Percentiles rank a stretch among this genome's conserved stretches.
Conservation (phyloP, 306 rosid genomes). For the Carpinus viminea region DNA sequence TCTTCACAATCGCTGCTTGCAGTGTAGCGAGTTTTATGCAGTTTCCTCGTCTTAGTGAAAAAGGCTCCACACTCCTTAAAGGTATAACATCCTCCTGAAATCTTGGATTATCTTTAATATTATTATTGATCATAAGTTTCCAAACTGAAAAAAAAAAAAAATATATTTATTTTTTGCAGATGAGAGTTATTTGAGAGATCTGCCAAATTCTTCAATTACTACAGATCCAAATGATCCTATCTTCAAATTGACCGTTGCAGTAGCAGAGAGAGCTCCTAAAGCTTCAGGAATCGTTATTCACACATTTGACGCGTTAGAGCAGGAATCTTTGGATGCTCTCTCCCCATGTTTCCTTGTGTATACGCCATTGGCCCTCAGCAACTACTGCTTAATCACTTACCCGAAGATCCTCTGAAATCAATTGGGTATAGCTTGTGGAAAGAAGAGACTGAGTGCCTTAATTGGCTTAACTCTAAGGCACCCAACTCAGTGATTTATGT, state of each 20-base stretch:
- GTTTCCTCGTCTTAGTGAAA: neutral
- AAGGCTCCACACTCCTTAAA: conserved; percentile 16
- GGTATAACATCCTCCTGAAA: neutral
- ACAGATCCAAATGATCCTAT: neutral
- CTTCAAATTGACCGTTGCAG: neutral
- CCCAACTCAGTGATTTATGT: conserved; percentile 19
- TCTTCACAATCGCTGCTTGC: conserved; percentile 2
- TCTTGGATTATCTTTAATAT: neutral
- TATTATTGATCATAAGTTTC: neutral
- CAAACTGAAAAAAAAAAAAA: neutral
- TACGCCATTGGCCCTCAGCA: conserved; percentile 23
- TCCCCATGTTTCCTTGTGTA: neutral
- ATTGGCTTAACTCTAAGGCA: conserved; percentile 16
- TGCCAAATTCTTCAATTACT: neutral
- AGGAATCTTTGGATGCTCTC: conserved; percentile 10
- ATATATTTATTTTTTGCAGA: neutral
- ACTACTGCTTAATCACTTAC: neutral
- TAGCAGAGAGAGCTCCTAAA: neutral
- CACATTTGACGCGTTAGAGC: conserved; percentile 16
- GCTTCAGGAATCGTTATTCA: conserved; percentile 15
- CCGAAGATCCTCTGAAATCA: neutral
- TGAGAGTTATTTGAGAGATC: conserved; percentile 18
- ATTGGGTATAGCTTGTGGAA: conserved; percentile 16
- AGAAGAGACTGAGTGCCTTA: conserved; percentile 18
- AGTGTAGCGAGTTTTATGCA: neutral